phyloP scores from a whole-genome alignment of 495 filamentous ascomycete genomes.

The Corynascus novoguineensis region DNA sequence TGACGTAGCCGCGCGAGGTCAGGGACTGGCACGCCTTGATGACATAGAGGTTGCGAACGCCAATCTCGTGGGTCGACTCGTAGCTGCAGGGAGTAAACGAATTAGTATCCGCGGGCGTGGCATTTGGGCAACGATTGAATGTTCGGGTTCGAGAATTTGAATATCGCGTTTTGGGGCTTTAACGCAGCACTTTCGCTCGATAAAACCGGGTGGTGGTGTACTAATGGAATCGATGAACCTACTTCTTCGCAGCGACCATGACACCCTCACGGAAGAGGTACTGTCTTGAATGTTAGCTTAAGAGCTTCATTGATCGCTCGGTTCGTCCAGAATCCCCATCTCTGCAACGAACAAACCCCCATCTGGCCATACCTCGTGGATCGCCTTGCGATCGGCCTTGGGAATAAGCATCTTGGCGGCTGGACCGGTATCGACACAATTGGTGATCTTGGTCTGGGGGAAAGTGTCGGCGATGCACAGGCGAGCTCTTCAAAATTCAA shows the following conservation, averaged over 20 bases:
- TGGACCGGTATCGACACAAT: conserved; percentile 37
- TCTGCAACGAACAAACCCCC: not conserved
- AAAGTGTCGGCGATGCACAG: conserved; percentile 32
- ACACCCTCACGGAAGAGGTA: conserved; percentile 99
- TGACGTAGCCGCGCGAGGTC: conserved; percentile 94
- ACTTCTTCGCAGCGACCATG: conserved; percentile 95
- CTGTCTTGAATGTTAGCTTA: conserved; percentile 47
- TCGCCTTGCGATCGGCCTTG: conserved; percentile 99
- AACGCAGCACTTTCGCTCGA: conserved; percentile 5
- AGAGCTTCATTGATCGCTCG: not conserved
- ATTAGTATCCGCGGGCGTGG: conserved; percentile 26
- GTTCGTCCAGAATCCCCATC: not conserved
- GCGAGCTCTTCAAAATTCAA: conserved; percentile 35
- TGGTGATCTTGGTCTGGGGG: conserved; percentile 39
- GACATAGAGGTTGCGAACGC: conserved; percentile 95
- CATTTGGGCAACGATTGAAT: not conserved
- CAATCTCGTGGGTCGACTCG: conserved; percentile 35
- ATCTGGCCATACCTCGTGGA: conserved; percentile 62
- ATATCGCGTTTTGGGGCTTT: not conserved
- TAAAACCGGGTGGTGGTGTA: conserved; percentile 6
- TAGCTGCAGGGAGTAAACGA: conserved; percentile 24
- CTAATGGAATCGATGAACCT: conserved; percentile 23
- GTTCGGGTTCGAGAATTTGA: not conserved
- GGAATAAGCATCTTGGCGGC: conserved; percentile 86
- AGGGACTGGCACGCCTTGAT: conserved; percentile 98